Conservation (phyloP, 2,329 filamentous ascomycete genomes). For the Chrysosphaeria jannelii region DNA sequence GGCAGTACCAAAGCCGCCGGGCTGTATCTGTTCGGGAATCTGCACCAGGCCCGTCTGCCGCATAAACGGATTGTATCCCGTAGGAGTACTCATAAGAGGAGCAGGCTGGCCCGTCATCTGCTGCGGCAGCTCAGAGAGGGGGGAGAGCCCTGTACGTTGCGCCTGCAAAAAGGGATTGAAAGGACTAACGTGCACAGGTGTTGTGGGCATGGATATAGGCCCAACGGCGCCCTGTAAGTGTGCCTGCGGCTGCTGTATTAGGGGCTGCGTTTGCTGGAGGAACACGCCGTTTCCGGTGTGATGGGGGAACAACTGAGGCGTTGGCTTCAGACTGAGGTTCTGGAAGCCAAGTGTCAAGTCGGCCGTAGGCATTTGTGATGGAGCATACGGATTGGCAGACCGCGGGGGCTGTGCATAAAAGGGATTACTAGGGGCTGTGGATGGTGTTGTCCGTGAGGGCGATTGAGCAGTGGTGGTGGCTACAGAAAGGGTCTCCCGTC, state of each 20-base stretch:
- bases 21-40: constrained; percentile 20
- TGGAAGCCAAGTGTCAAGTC: constrained; percentile 24
- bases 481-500: constrained; percentile 13
- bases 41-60: constrained; percentile 12
- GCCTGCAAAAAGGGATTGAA: neutral
- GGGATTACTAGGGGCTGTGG: constrained; percentile 17
- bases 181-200: too few species aligned
- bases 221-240: too few species aligned
- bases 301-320: constrained; percentile 36
- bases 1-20: constrained; percentile 10
- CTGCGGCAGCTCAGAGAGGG: too few species aligned
- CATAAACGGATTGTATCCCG: neutral
- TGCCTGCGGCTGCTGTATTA: constrained; percentile 12
- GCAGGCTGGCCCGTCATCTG: too few species aligned
- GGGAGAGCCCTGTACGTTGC: too few species aligned
- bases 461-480: constrained; percentile 15
- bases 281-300: constrained; percentile 23
- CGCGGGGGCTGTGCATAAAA: constrained; percentile 36
- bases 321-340: constrained; percentile 32
- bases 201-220: too few species aligned
- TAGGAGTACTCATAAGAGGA: too few species aligned
- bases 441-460: constrained; percentile 11
- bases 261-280: constrained; percentile 9
- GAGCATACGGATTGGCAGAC: constrained; percentile 28
- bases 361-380: constrained; percentile 14